Conservation (phyloP, 805 yeast genomes). For the Ogataea neopini region DNA sequence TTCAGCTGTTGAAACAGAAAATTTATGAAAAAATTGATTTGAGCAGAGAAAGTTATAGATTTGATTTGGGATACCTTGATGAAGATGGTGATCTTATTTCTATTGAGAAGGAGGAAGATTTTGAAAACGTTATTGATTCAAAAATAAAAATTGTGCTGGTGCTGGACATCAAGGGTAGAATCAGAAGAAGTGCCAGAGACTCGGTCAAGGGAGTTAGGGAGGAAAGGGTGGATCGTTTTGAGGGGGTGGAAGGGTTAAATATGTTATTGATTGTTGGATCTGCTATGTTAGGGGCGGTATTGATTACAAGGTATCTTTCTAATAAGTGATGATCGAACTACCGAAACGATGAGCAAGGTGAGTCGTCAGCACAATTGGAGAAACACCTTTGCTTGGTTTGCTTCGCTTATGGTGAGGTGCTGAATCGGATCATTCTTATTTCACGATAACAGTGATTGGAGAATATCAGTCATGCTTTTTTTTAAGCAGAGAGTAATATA, state of each 20-base stretch:
- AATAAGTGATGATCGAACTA: not conserved
- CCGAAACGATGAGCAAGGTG: too few relatives aligned
- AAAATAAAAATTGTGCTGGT: constrained; percentile 15
- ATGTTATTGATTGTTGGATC: constrained; percentile 8
- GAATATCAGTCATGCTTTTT: too few relatives aligned
- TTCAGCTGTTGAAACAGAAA: constrained; percentile 15
- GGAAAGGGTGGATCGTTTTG: not conserved
- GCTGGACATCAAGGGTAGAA: constrained; percentile 16
- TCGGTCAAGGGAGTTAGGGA: not conserved
- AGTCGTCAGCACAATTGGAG: too few relatives aligned
- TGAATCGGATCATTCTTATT: too few relatives aligned
- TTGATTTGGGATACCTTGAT: constrained; percentile 40
- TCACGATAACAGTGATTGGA: not conserved
- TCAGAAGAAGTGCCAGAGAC: not conserved
- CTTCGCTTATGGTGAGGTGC: too few relatives aligned
- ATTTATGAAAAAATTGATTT: constrained; percentile 28
- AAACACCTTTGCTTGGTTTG: too few relatives aligned
- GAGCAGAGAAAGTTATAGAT: constrained; percentile 15
- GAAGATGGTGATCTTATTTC: constrained; percentile 39
- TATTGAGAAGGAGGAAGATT: constrained; percentile 37
- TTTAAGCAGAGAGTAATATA: too few relatives aligned
- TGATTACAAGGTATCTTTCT: constrained; percentile 7
- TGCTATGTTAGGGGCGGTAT: constrained; percentile 10
- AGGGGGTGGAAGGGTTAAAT: not conserved
- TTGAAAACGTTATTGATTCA: constrained; percentile 29